These are phyloP conservation scores for Clonostachys rhizophaga DNA, from an alignment of 2,329 filamentous ascomycete genomes.

Conservation along the genomic window DNA sequence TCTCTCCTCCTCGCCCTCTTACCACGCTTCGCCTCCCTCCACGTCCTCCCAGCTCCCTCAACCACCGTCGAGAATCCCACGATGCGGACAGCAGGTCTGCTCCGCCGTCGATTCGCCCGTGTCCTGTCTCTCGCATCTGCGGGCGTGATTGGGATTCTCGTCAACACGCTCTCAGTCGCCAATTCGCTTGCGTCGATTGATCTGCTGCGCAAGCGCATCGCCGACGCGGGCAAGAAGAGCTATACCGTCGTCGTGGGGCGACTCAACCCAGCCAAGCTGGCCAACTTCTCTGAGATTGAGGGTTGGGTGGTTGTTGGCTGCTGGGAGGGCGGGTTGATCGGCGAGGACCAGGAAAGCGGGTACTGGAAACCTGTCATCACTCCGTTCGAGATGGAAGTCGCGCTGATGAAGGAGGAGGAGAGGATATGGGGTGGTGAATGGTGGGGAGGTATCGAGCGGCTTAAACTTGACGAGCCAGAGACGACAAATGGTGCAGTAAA, in stretches of 20 bases:
- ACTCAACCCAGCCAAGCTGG: constrained; percentile 90
- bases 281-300: constrained; percentile 92
- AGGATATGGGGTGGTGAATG: constrained; percentile 84
- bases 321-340: constrained; percentile 92
- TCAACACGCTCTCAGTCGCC: constrained; percentile 89
- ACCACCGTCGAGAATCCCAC: constrained; percentile 37
- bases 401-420: constrained; percentile 68
- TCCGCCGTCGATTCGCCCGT: constrained; percentile 85
- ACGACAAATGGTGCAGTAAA: constrained; percentile 6
- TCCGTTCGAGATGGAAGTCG: constrained; percentile 85
- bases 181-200: constrained; percentile 84
- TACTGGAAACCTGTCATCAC: constrained; percentile 90
- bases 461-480: constrained; percentile 40
- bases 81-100: constrained; percentile 43
- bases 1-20: constrained; percentile 84
- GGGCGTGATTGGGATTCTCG: constrained; percentile 85
- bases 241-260: constrained; percentile 98
- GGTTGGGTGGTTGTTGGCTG: constrained; percentile 98
- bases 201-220: constrained; percentile 68
- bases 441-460: constrained; percentile 77
- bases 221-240: constrained; percentile 81
- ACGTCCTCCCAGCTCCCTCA: constrained; percentile 69
- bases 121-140: constrained; percentile 76
- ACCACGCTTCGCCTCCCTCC: constrained; percentile 72
- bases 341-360: constrained; percentile 70